Percentiles rank a stretch among this genome's conserved stretches.
phyloP scores from a whole-genome alignment of 768 basidiomycete species.

The Clitopilus passeckerianus region DNA sequence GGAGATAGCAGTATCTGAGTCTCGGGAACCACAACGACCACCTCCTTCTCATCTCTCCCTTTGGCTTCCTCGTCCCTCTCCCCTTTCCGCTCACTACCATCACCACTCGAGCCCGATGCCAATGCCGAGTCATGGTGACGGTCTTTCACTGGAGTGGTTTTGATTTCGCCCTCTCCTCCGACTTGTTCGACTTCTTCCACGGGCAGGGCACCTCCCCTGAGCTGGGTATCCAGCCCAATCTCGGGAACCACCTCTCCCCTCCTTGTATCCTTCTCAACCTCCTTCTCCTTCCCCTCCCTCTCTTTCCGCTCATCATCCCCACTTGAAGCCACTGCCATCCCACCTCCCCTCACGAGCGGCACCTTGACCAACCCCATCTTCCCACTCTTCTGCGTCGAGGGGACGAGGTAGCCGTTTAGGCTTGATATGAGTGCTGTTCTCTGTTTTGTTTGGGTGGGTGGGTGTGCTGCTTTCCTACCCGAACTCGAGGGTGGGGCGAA shows the following conservation, averaged over 20 bases:
- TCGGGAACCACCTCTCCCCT: too few species aligned
- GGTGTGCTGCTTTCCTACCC: conserved; percentile 6
- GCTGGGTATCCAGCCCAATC: too few species aligned
- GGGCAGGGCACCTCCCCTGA: too few species aligned
- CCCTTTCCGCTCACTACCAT: not conserved
- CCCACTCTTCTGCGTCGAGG: conserved; percentile 42
- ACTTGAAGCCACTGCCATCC: not conserved
- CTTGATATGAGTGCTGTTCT: conserved; percentile 30
- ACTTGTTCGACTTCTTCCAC: too few species aligned
- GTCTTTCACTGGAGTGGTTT: too few species aligned
- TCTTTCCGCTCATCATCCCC: not conserved
- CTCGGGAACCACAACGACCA: too few species aligned
- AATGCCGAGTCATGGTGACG: too few species aligned
- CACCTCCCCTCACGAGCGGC: conserved; percentile 13
- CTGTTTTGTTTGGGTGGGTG: conserved; percentile 18
- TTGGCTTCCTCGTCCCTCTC: not conserved
- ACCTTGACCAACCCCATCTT: conserved; percentile 41
- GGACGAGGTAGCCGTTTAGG: conserved; percentile 41
- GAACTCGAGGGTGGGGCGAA: too few species aligned
- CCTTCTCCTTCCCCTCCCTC: not conserved
- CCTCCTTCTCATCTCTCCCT: not conserved
- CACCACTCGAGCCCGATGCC: not conserved
- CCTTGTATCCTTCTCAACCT: not conserved
- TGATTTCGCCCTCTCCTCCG: too few species aligned
- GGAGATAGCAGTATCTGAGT: not conserved